Evolutionary conservation across 208 protist species (phyloP), one percentile per base, ranked within the genome.

Genomic region (Vickermania spadyakhi): DNA sequence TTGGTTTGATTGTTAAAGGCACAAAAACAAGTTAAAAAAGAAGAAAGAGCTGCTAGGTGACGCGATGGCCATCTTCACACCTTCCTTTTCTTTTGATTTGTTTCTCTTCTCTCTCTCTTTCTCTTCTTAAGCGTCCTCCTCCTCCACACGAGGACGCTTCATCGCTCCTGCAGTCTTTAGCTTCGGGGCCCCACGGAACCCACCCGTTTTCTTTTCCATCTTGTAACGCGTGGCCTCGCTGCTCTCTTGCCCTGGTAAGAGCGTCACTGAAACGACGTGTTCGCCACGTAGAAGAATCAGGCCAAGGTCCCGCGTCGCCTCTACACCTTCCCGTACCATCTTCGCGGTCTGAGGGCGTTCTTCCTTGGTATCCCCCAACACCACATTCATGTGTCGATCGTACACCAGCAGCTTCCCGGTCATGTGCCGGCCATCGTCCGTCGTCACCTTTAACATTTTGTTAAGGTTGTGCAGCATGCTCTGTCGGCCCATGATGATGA

Each of bases 341-440:
- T 81, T 85, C 58, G 75, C 81, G 31, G 81, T 89, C 57, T 66
- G 72, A n/a, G 65, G 68, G 26, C 87, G 81, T 29, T 67, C 73
- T 69, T 94, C 83, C 2, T 49, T 56, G 4, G 60, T 59, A 56
- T 91, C 84, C 26, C 57, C 68, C 0, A 94, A 60, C 2, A 94
- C 81, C n/a, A 94, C 77, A 53, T 94, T 94, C 87, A 94, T 94
- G 81, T 90, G 81, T 52, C 81, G 68, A 60, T 94, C 87, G 64
- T 80, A 94, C 50, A 89, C 81, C 26, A 94, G 73, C 1, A 94
- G 68, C 56, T 85, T 84, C 28, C 87, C 87, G 0, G 68, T 80
- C 50, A 94, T 58, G 42, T 69, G 73, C 27, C 87, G 80, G n/a
- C 77, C 79, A 55, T 94, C 87, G 65, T 86, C 79, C 14, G 89